These are phyloP conservation scores for Pseudopyricularia javanii DNA, from an alignment of 2,329 filamentous ascomycete genomes.

Conservation along the genomic window DNA sequence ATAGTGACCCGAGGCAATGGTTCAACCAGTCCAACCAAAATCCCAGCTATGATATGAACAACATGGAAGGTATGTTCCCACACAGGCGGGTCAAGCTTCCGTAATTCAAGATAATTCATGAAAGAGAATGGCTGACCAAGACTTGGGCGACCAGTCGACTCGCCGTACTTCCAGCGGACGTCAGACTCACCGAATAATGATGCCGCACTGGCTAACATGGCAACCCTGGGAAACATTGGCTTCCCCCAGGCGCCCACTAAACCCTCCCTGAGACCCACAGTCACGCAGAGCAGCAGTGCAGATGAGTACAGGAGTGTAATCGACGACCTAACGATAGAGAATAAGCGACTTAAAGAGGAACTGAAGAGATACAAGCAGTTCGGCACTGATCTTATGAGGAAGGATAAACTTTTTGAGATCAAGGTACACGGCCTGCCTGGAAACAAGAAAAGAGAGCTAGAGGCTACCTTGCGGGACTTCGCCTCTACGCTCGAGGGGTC, in stretches of 20 bases:
- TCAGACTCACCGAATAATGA: slow-evolving; percentile 39
- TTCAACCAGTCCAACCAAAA: slow-evolving; percentile 42
- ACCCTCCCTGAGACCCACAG: slow-evolving; percentile 15
- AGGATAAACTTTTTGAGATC: slow-evolving; percentile 74
- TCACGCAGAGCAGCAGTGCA: slow-evolving; percentile 44
- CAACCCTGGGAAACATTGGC: background rate
- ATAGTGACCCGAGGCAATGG: slow-evolving; percentile 40
- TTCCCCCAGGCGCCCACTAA: background rate
- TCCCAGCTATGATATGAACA: slow-evolving; percentile 25
- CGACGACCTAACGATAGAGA: slow-evolving; percentile 75
- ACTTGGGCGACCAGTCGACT: slow-evolving; percentile 25
- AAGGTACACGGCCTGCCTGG: slow-evolving; percentile 62
- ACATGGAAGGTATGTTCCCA: slow-evolving; percentile 31
- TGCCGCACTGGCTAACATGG: slow-evolving; percentile 12
- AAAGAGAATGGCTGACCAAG: background rate
- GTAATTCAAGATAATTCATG: background rate
- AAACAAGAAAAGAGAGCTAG: slow-evolving; percentile 64
- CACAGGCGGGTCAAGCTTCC: background rate
- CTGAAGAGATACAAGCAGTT: slow-evolving; percentile 59
- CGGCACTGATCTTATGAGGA: slow-evolving; percentile 52
- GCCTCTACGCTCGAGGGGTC: slow-evolving; percentile 48
- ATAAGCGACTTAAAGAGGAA: slow-evolving; percentile 64
- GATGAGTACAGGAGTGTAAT: slow-evolving; percentile 76
- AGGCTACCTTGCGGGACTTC: slow-evolving; percentile 61
- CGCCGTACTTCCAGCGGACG: slow-evolving; percentile 42